phyloP scores from a whole-genome alignment of 2,329 filamentous ascomycete species.

The Cryphonectria carpinicola region DNA sequence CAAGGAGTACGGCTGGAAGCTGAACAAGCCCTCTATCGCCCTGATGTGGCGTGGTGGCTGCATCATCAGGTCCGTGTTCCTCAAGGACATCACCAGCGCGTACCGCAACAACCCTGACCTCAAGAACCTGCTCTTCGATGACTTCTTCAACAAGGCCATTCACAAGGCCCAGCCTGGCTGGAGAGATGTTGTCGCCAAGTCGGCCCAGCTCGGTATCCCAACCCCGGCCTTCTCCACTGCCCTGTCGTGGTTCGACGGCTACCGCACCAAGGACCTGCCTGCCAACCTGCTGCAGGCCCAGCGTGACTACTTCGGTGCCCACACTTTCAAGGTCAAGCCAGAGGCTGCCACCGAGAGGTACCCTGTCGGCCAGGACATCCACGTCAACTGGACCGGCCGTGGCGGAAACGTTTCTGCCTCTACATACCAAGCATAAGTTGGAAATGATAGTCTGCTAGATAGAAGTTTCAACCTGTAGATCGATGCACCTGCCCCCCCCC shows the following conservation, averaged over 20 bases:
- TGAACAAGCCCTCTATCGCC: constrained; percentile 99
- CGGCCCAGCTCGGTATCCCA: constrained; percentile 91
- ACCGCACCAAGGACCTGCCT: constrained; percentile 94
- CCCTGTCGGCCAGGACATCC: constrained; percentile 83
- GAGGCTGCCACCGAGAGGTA: constrained; percentile 78
- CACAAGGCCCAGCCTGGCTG: constrained; percentile 92
- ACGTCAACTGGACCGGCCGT: constrained; percentile 99
- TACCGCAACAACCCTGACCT: constrained; percentile 94
- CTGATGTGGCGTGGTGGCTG: constrained; percentile 99
- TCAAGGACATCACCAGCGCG: constrained; percentile 98
- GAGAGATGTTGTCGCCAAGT: constrained; percentile 89
- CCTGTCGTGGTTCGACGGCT: constrained; percentile 97
- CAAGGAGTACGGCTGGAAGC: constrained; percentile 95
- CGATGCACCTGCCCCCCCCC: constrained; percentile 8
- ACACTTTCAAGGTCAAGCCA: constrained; percentile 89
- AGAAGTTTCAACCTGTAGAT: constrained; percentile 21
- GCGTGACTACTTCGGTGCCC: constrained; percentile 98
- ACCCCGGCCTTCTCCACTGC: constrained; percentile 96
- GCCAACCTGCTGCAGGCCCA: constrained; percentile 98
- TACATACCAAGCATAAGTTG: constrained; percentile 88
- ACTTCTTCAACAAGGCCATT: constrained; percentile 99
- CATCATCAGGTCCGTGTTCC: constrained; percentile 99
- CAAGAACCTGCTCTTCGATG: constrained; percentile 97
- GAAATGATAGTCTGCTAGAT: constrained; percentile 20
- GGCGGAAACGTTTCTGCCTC: constrained; percentile 97